Evolutionary conservation across 1,139 yeast species (phyloP).

Genomic region (Candida sanyaensis): DNA sequence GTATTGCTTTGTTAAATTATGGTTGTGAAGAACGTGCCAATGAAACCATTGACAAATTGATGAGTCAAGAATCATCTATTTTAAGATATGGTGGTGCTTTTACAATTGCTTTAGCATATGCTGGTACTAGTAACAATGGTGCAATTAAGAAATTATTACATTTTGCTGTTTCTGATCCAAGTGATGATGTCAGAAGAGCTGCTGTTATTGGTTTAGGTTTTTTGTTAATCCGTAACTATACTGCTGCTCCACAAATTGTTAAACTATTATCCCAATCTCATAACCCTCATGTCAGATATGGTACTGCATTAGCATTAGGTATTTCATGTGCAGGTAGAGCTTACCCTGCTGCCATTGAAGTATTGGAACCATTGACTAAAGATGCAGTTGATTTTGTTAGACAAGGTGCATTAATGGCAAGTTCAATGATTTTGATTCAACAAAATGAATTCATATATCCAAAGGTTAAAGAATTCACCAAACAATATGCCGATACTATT

Average conservation of each 20-base stretch:
- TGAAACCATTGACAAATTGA: slow-evolving; percentile 62
- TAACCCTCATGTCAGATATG: slow-evolving; percentile 97
- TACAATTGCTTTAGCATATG: slow-evolving; percentile 92
- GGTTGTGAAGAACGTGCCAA: slow-evolving; percentile 88
- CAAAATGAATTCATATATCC: slow-evolving; percentile 87
- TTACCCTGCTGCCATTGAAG: slow-evolving; percentile 83
- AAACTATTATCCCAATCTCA: slow-evolving; percentile 92
- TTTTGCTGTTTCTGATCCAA: slow-evolving; percentile 94
- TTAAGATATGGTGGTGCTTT: slow-evolving; percentile 96
- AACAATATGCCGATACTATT: slow-evolving; percentile 72
- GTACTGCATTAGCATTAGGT: slow-evolving; percentile 97
- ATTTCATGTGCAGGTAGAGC: slow-evolving; percentile 97
- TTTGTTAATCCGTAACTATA: slow-evolving; percentile 84
- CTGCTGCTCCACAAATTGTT: slow-evolving; percentile 94
- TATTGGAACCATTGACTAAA: slow-evolving; percentile 87
- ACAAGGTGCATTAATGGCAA: slow-evolving; percentile 94
- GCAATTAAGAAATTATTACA: slow-evolving; percentile 88
- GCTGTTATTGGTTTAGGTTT: slow-evolving; percentile 95
- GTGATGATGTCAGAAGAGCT: slow-evolving; percentile 95
- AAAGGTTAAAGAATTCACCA: slow-evolving; percentile 75
- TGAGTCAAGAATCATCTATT: slow-evolving; percentile 77
- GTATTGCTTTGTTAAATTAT: slow-evolving; percentile 82
- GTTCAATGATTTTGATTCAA: slow-evolving; percentile 90
- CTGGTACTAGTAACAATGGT: slow-evolving; percentile 89
- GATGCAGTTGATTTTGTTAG: slow-evolving; percentile 97